Percentiles rank a stretch among this genome's conserved stretches.
These are phyloP conservation scores for Aspergillus sp. DNA, from an alignment of 2,329 filamentous ascomycete species.

Conservation along the genomic window DNA sequence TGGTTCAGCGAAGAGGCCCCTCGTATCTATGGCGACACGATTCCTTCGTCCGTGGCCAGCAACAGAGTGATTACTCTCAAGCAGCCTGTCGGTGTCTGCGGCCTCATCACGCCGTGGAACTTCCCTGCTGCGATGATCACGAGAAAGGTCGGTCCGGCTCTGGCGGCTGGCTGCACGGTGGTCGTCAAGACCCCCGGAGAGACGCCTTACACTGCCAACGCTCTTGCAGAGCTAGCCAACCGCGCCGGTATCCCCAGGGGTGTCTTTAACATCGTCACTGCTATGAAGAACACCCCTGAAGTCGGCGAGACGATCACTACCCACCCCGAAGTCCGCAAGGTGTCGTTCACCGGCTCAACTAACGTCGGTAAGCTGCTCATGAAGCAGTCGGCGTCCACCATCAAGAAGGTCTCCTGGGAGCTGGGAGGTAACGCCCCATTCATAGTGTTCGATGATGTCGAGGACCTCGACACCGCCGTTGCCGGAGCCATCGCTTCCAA, in stretches of 20 bases:
- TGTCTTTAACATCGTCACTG: slow-evolving; percentile 85
- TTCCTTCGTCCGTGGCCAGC: slow-evolving; percentile 58
- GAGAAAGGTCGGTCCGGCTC: slow-evolving; percentile 54
- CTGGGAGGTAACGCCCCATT: slow-evolving; percentile 94
- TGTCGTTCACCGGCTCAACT: slow-evolving; percentile 85
- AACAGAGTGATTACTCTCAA: slow-evolving; percentile 64
- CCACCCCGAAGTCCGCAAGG: slow-evolving; percentile 74
- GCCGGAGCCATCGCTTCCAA: slow-evolving; percentile 80
- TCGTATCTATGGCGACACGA: slow-evolving; percentile 59
- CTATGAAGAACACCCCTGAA: slow-evolving; percentile 73
- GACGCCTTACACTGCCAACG: slow-evolving; percentile 87
- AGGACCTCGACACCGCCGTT: slow-evolving; percentile 82
- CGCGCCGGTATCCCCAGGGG: slow-evolving; percentile 87
- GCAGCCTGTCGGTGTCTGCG: slow-evolving; percentile 67
- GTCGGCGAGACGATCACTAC: slow-evolving; percentile 77
- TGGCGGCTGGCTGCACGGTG: slow-evolving; percentile 94
- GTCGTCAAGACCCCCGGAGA: slow-evolving; percentile 89
- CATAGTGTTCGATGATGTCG: slow-evolving; percentile 88
- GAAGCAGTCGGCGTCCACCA: slow-evolving; percentile 79
- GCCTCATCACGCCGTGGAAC: slow-evolving; percentile 68
- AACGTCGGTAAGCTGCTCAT: slow-evolving; percentile 73
- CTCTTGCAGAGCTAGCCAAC: slow-evolving; percentile 79
- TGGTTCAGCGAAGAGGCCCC: slow-evolving; percentile 66
- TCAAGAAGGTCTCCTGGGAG: slow-evolving; percentile 87
- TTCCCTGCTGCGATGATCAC: slow-evolving; percentile 58